phyloP scores from a whole-genome alignment of 176 grass and related monocot species.

The maize (Zea mays) region Zm-B73-REFERENCE-NAM-5.0 NC_050101.1:166656001-166656500 shows the following conservation, averaged over 20 bases:
- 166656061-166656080: not conserved
- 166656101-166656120: too few species aligned
- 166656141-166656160: too few species aligned
- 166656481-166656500: not conserved
- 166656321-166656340: not conserved
- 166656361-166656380: not conserved
- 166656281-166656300: too few species aligned
- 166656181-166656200: not conserved
- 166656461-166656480: not conserved
- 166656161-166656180: too few species aligned
- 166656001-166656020: conserved; percentile 36
- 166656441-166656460: not conserved
- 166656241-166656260: too few species aligned
- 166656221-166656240: too few species aligned
- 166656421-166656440: not conserved
- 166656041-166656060: not conserved
- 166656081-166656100: too few species aligned
- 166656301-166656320: not conserved
- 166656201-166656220: not conserved
- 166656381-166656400: not conserved
- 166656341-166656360: not conserved
- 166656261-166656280: too few species aligned
- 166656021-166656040: conserved; percentile 5
- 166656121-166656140: too few species aligned
- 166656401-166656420: not conserved